Evolutionary conservation across 2,329 filamentous ascomycete species (phyloP).

Genomic region (Pseudopithomyces maydicus): DNA sequence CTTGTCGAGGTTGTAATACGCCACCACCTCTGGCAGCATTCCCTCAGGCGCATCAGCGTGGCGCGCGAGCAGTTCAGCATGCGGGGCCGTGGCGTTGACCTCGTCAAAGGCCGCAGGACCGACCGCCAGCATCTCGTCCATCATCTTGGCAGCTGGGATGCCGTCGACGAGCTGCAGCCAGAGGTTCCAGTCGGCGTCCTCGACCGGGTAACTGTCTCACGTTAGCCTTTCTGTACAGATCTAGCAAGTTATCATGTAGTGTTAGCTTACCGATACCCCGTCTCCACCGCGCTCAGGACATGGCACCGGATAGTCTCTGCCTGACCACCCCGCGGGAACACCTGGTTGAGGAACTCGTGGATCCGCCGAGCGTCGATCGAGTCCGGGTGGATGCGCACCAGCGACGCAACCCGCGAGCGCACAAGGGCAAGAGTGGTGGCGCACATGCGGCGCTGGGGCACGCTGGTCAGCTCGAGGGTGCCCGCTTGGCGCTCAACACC

Average conservation of each 20-base stretch:
- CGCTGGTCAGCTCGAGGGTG: not conserved
- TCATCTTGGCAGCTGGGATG: not conserved
- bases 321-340: not conserved
- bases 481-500: not conserved
- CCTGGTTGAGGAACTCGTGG: not conserved
- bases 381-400: not conserved
- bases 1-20: not conserved
- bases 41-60: not conserved
- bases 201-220: not conserved
- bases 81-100: not conserved
- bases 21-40: not conserved
- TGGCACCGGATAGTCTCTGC: not conserved
- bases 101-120: not conserved
- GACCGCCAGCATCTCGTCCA: not conserved
- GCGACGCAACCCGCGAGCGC: not conserved
- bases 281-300: not conserved
- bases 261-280: not conserved
- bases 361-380: not conserved
- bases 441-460: not conserved
- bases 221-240: not conserved
- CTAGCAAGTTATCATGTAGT: too few relatives aligned
- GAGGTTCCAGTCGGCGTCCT: not conserved
- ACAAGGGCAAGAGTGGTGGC: not conserved
- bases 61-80: not conserved
- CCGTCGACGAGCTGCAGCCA: not conserved